Evolutionary conservation across 2,329 filamentous ascomycete genomes (phyloP).

Genomic region (Aspergillus quadrilineatus): DNA sequence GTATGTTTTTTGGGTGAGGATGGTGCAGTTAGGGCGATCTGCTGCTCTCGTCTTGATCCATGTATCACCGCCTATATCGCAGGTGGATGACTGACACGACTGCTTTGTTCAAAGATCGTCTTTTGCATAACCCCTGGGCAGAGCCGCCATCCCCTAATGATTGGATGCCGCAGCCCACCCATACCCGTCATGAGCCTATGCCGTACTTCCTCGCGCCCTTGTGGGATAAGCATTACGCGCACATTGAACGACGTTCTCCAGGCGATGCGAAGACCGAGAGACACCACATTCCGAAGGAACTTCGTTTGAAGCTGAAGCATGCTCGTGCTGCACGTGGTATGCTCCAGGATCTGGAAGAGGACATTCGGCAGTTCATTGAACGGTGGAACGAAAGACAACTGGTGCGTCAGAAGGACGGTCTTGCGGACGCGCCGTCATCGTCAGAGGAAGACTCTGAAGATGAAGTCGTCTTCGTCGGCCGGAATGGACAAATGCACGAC

Average conservation of each 20-base stretch:
- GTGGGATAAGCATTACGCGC: slow-evolving; percentile 66
- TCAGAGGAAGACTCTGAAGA: slow-evolving; percentile 64
- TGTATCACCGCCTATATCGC: background rate
- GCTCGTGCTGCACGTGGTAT: slow-evolving; percentile 73
- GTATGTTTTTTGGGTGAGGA: slow-evolving; percentile 49
- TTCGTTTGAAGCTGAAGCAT: slow-evolving; percentile 78
- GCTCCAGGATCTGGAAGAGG: slow-evolving; percentile 80
- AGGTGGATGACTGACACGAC: slow-evolving; percentile 23
- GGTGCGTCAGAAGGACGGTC: slow-evolving; percentile 47
- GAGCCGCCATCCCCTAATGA: slow-evolving; percentile 79
- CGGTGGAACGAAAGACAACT: slow-evolving; percentile 51
- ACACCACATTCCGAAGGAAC: slow-evolving; percentile 68
- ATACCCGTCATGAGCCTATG: slow-evolving; percentile 69
- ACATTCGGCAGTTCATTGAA: slow-evolving; percentile 72
- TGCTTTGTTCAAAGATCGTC: slow-evolving; percentile 61
- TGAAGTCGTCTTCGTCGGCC: slow-evolving; percentile 86
- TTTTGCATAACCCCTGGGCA: slow-evolving; percentile 81
- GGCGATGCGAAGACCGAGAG: slow-evolving; percentile 35
- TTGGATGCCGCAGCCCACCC: slow-evolving; percentile 78
- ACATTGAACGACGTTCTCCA: slow-evolving; percentile 40
- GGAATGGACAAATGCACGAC: slow-evolving; percentile 64
- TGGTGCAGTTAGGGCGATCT: background rate
- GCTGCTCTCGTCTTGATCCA: background rate
- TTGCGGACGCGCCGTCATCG: slow-evolving; percentile 44
- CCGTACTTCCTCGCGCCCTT: slow-evolving; percentile 87